A percentile compares a stretch with the other conserved stretches of the same genome.
Conservation (phyloP, 495 filamentous ascomycete genomes). For the Hyaloscypha variabilis region DNA sequence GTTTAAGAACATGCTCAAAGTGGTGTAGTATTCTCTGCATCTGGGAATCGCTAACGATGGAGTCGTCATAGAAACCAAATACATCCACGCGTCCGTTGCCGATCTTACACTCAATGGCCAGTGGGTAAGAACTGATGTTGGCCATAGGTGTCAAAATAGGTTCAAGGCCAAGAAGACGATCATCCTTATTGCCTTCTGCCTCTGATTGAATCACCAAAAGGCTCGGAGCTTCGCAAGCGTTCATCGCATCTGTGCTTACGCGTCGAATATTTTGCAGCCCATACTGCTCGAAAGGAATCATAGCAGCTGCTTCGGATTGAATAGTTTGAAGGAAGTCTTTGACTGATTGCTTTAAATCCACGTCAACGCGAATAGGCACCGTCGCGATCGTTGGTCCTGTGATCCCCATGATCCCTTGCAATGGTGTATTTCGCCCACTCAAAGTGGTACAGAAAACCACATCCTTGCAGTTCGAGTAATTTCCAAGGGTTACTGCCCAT, state of each 20-base stretch:
- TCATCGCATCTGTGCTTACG: conserved; percentile 60
- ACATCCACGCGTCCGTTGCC: too few species aligned
- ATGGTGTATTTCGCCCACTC: conserved; percentile 14
- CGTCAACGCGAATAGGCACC: conserved; percentile 36
- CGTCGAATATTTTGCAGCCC: conserved; percentile 71
- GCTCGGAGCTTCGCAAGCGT: conserved; percentile 65
- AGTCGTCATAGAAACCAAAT: too few species aligned
- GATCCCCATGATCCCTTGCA: conserved; percentile 14
- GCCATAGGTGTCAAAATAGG: neutral
- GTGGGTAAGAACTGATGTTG: too few species aligned
- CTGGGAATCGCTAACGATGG: too few species aligned
- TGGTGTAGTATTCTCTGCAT: too few species aligned
- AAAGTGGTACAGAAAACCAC: conserved; percentile 39
- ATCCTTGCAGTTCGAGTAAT: conserved; percentile 43
- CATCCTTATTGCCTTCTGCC: neutral
- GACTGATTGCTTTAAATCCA: conserved; percentile 60
- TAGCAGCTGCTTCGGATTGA: conserved; percentile 52
- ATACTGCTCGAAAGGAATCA: conserved; percentile 65
- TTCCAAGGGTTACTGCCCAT: too few species aligned
- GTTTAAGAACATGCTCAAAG: too few species aligned
- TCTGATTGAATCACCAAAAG: conserved; percentile 26
- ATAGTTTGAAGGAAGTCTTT: conserved; percentile 53
- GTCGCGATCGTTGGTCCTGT: conserved; percentile 11
- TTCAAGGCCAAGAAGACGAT: neutral
- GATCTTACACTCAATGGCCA: too few species aligned